Evolutionary conservation across 176 grass and related monocot species (phyloP), one percentile per base, ranked within the genome.

Genomic region (Eragrostis curvula): DNA sequence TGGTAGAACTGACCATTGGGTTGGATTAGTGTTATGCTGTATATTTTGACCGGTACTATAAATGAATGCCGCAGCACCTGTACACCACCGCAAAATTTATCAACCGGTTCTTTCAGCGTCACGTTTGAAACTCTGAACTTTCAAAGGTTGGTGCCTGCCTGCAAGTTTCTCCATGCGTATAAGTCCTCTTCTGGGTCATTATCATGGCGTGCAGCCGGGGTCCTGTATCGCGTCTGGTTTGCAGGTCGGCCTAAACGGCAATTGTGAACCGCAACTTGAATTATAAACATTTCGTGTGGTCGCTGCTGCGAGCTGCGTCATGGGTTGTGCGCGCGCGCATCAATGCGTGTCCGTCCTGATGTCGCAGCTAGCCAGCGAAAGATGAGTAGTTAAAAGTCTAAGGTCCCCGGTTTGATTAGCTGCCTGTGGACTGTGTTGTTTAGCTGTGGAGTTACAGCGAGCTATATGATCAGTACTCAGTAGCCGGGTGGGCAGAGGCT

Each of bases 271-370:
- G 45, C 65, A 70, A 53, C 36, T 29, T 29, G 67, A 16, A 16
- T 59, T 50, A 32, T 12, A 0, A 68, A 36, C 68, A 17, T 30
- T 59, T 16, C 21, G 21, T 27, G 29, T 49, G 70, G 70, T 80
- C 71, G 82, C 30, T 16, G 81, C 24, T 85, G 39, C 76, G 42
- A 12, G 81, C 24, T 85, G 39, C 76, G 42, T 84, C 60, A 49
- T 29, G 41, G n/a, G 48, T 32, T 36, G 32, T 4, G 12, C n/a
- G 15, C 7, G 61, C 60, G 28, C 76, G 59, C 16, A 73, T 53
- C 49, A 52, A 44, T 36, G 32, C 65, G 11, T 30, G 55, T 12
- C 72, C 81, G 81, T 79, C 58, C 68, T 23, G 21, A 45, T 71
- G 56, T 17, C 51, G 50, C 75, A 49, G 67, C 9, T 11, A 57